phyloP scores from a whole-genome alignment of 805 yeast species.

The Saturnispora gosingensis region DNA sequence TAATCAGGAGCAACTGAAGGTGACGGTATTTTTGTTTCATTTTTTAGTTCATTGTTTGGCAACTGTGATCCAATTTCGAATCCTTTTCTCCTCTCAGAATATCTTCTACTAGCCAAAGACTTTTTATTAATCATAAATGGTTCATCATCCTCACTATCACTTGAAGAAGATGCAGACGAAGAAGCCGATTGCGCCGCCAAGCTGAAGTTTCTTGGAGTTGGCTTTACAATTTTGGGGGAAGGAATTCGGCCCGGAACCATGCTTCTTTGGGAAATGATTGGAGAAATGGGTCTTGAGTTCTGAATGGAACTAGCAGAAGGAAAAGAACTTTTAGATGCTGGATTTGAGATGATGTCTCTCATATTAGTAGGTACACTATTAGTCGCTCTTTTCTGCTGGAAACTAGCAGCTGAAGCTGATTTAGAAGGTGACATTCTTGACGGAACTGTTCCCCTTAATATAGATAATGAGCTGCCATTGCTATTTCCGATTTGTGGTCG shows the following conservation, averaged over 20 bases:
- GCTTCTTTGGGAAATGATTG: not conserved
- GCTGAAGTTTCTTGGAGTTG: not conserved
- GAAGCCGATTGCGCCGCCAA: not conserved
- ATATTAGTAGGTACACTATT: not conserved
- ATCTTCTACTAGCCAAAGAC: slow-evolving; percentile 4
- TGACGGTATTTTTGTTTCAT: not conserved
- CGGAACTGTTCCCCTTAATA: not conserved
- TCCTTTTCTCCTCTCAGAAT: slow-evolving; percentile 1
- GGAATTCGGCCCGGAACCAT: not conserved
- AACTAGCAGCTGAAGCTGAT: not conserved
- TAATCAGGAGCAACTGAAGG: not conserved
- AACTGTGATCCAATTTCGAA: not conserved
- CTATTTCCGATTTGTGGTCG: not conserved
- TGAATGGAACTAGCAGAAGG: not conserved
- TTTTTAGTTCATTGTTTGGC: not conserved
- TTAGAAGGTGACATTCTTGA: not conserved
- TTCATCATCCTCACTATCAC: slow-evolving; percentile 2
- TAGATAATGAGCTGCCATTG: not conserved
- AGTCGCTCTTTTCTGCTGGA: not conserved
- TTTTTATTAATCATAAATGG: slow-evolving; percentile 7
- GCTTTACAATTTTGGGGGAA: not conserved
- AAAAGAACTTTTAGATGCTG: not conserved
- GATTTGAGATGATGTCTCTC: not conserved
- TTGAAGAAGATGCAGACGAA: slow-evolving; percentile 1
- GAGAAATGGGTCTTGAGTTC: not conserved